A percentile compares a stretch with the other conserved stretches of the same genome.
phyloP scores from a whole-genome alignment of 257 asterid genomes.

The Solanum clarkiae region DNA sequence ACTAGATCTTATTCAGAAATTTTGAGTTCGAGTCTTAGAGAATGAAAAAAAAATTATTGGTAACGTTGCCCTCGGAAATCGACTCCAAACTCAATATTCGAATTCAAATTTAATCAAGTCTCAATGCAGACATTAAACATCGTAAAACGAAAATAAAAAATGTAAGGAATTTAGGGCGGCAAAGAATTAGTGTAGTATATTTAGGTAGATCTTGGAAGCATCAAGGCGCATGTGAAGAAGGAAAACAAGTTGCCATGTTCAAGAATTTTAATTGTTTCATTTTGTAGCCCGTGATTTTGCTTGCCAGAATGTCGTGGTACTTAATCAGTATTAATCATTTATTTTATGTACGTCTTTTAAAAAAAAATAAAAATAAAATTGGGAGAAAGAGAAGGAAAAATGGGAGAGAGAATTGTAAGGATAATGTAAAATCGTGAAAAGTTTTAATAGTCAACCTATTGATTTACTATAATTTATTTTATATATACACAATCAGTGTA shows the following conservation, averaged over 20 bases:
- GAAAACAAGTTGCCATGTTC: not conserved
- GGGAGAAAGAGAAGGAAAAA: no score
- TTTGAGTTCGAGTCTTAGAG: not conserved
- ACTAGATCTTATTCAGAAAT: not conserved
- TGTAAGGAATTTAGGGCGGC: not conserved
- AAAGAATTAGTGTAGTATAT: not conserved
- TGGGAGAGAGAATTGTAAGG: not conserved
- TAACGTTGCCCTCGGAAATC: no score
- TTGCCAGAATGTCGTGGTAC: not conserved
- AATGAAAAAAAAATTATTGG: not conserved
- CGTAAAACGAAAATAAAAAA: accelerated
- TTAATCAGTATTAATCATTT: not conserved
- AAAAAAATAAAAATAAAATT: not conserved
- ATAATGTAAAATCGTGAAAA: no score
- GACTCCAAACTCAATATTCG: not conserved
- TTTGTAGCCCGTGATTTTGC: not conserved
- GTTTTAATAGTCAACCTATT: no score
- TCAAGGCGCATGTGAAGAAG: not conserved
- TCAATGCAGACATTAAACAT: not conserved
- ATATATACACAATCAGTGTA: not conserved
- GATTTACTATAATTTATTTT: not conserved
- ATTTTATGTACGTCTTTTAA: not conserved
- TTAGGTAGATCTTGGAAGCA: not conserved
- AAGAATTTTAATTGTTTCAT: not conserved
- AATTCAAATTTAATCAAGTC: not conserved